Conservation (phyloP, 768 basidiomycete species). For the Naganishia kalamii region DNA sequence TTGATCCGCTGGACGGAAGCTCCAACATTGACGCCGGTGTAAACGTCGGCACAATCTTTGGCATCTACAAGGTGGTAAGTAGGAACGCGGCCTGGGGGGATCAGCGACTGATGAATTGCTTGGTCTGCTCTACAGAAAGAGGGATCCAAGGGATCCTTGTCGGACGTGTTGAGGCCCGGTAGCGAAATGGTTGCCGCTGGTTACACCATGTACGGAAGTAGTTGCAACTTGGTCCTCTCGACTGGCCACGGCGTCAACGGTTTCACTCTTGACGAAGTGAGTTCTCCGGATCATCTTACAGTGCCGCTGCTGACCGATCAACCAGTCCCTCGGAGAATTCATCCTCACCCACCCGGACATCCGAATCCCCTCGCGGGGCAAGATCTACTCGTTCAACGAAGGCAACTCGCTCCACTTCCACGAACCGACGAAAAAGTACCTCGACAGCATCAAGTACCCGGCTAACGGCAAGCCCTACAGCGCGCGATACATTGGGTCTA, state of each 20-base stretch:
- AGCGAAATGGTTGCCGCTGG: conserved; percentile 96
- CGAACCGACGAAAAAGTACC: conserved; percentile 69
- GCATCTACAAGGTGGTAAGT: conserved; percentile 84
- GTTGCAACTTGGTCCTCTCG: conserved; percentile 89
- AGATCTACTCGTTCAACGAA: conserved; percentile 99
- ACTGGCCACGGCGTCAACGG: conserved; percentile 96
- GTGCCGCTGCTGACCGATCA: conserved; percentile 8
- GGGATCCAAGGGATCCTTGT: conserved; percentile 69
- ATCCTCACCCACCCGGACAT: conserved; percentile 98
- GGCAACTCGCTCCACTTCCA: conserved; percentile 98
- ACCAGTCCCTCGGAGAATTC: conserved; percentile 78
- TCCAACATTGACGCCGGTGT: conserved; percentile 99
- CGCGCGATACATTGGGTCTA: conserved; percentile 77
- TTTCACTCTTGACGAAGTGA: conserved; percentile 82
- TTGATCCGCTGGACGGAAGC: conserved; percentile 92
- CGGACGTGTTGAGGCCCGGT: conserved; percentile 87
- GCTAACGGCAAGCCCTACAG: conserved; percentile 50
- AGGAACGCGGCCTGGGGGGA: neutral
- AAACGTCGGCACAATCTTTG: conserved; percentile 83
- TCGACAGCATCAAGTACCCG: conserved; percentile 57
- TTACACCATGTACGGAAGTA: conserved; percentile 96
- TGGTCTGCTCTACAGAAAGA: conserved; percentile 53
- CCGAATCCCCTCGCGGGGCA: conserved; percentile 84
- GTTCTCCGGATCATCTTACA: neutral
- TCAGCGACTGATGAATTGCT: neutral